Evolutionary conservation across 148 eudicot species (phyloP).

Genomic region (Rhododendron ferrugineum): DNA sequence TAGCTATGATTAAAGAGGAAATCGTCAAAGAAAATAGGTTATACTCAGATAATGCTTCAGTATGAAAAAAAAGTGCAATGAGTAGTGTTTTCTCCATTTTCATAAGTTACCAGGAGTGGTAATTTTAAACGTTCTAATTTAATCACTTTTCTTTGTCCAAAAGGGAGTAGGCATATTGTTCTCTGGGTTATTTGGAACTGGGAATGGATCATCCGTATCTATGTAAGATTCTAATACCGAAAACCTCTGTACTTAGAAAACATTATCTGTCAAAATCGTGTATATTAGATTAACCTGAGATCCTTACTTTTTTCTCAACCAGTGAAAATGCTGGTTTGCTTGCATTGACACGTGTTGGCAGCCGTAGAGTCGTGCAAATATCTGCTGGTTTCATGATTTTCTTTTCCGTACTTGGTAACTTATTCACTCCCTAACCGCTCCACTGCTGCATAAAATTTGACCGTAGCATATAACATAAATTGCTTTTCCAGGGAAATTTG

Average conservation of each 20-base stretch:
- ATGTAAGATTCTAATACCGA: constrained; percentile 43
- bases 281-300: background rate
- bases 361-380: constrained; percentile 86
- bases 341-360: constrained; percentile 85
- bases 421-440: background rate
- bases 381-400: constrained; percentile 95
- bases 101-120: background rate
- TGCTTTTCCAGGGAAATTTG: constrained; percentile 69
- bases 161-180: constrained; percentile 85
- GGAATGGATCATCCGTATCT: constrained; percentile 79
- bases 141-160: constrained; percentile 16
- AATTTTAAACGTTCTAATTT: background rate
- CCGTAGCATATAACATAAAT: background rate
- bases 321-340: constrained; percentile 97
- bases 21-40: background rate
- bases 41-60: background rate
- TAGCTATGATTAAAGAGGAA: background rate
- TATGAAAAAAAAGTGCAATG: background rate
- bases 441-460: background rate
- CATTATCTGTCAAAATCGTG: background rate
- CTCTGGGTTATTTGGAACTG: constrained; percentile 91
- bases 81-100: background rate
- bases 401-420: constrained; percentile 82
- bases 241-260: background rate
- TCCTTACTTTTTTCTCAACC: background rate